Percentiles rank a stretch among this genome's conserved stretches.
These are phyloP conservation scores for Nicotiana paniculata DNA, from an alignment of 257 asterid genomes.

Conservation along the genomic window DNA sequence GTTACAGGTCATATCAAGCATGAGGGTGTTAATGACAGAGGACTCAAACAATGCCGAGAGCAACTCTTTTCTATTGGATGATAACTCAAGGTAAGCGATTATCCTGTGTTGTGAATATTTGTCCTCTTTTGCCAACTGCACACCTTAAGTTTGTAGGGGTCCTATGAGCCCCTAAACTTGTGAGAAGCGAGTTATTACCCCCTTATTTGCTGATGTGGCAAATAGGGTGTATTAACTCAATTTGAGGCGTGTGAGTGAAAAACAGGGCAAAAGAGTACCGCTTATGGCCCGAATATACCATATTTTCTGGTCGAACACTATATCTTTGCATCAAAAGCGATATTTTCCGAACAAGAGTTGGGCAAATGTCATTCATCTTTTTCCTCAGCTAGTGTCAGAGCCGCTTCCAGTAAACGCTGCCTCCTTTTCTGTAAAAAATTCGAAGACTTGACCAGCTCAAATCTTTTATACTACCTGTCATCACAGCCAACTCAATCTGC, in stretches of 20 bases:
- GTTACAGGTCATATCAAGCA: conserved; percentile 84
- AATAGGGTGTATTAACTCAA: not conserved
- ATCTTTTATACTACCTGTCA: not conserved
- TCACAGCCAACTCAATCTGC: not conserved
- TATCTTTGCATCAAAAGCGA: not conserved
- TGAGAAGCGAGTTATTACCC: not conserved
- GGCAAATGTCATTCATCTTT: not conserved
- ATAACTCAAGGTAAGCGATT: conserved; percentile 63
- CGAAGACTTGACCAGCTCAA: not conserved
- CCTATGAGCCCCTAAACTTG: not conserved
- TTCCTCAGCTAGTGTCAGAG: not conserved
- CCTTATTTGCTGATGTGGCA: conserved; percentile 4
- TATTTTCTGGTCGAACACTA: not conserved
- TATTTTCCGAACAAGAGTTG: not conserved
- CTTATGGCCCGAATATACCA: not conserved
- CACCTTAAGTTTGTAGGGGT: not conserved
- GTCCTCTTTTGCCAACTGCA: not conserved
- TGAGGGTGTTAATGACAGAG: conserved; percentile 96
- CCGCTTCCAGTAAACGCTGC: not conserved
- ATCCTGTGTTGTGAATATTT: not conserved
- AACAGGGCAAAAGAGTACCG: not conserved
- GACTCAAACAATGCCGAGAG: conserved; percentile 77
- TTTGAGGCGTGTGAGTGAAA: not conserved
- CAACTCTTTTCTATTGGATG: conserved; percentile 90
- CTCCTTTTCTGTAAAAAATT: not conserved